phyloP scores from a whole-genome alignment of 2,329 filamentous ascomycete genomes.

The Fusarium veterinarium region DNA sequence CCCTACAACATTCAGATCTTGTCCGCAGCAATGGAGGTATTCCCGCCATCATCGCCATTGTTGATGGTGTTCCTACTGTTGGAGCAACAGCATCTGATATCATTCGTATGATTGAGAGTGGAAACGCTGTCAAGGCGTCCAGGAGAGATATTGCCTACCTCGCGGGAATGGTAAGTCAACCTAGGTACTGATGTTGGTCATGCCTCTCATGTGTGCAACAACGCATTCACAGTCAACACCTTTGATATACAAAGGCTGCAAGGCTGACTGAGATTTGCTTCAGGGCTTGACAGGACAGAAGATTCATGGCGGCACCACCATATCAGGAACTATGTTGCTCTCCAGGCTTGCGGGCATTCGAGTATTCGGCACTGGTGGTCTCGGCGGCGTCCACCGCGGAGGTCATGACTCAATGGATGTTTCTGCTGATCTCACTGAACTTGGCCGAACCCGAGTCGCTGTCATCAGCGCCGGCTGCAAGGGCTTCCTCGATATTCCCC shows the following conservation, averaged over 20 bases:
- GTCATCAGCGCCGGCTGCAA: constrained; percentile 94
- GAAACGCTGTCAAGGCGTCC: constrained; percentile 84
- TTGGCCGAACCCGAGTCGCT: constrained; percentile 88
- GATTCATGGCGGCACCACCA: constrained; percentile 90
- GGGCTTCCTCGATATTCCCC: constrained; percentile 91
- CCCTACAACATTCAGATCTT: constrained; percentile 85
- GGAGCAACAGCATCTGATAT: constrained; percentile 81
- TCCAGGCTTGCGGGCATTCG: constrained; percentile 88
- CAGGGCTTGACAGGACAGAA: constrained; percentile 59
- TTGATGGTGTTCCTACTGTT: constrained; percentile 85
- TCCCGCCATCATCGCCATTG: constrained; percentile 89
- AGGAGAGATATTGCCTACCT: constrained; percentile 87
- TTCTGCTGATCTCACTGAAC: constrained; percentile 93
- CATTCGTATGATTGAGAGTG: constrained; percentile 73
- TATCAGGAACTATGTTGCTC: constrained; percentile 92
- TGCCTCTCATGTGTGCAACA: background rate
- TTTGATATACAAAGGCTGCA: background rate
- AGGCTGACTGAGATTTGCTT: constrained; percentile 16
- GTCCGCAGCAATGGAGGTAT: constrained; percentile 85
- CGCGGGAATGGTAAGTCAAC: constrained; percentile 73
- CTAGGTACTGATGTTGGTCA: background rate
- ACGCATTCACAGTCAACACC: background rate
- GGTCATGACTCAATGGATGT: constrained; percentile 90
- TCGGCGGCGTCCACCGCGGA: constrained; percentile 93
- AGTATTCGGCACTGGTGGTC: constrained; percentile 92